These are phyloP conservation scores for Lachancea cidri DNA, from an alignment of 805 yeast genomes.

Conservation along the genomic window DNA sequence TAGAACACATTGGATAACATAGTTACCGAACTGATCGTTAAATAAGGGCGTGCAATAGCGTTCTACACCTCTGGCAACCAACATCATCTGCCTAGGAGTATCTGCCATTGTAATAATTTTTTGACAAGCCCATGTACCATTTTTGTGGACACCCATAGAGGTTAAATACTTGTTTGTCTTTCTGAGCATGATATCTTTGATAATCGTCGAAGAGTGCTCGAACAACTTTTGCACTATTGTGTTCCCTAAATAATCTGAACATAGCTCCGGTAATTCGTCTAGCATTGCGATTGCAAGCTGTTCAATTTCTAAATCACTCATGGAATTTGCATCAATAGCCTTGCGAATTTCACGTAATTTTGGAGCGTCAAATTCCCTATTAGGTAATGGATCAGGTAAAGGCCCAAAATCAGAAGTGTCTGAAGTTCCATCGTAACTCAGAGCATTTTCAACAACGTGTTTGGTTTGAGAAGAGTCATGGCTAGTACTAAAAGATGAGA, in stretches of 20 bases:
- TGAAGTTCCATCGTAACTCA: conserved; percentile 43
- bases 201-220: conserved; percentile 59
- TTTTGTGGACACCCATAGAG: conserved; percentile 91
- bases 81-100: conserved; percentile 54
- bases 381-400: conserved; percentile 64
- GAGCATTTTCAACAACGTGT: conserved; percentile 42
- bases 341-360: conserved; percentile 83
- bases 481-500: conserved; percentile 21
- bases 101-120: conserved; percentile 77
- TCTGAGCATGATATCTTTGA: conserved; percentile 77
- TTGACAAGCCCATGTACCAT: conserved; percentile 99
- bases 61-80: conserved; percentile 64
- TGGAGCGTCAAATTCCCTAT: conserved; percentile 79
- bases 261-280: conserved; percentile 82
- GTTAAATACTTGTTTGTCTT: conserved; percentile 75
- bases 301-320: conserved; percentile 64
- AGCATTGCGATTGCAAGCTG: conserved; percentile 78
- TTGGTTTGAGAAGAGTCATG: conserved; percentile 31
- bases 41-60: conserved; percentile 82
- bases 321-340: conserved; percentile 49
- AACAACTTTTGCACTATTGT: conserved; percentile 92
- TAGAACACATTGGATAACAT: conserved; percentile 90
- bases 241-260: conserved; percentile 91
- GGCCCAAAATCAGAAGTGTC: conserved; percentile 56
- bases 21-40: conserved; percentile 95